Evolutionary conservation across 2,329 filamentous ascomycete species (phyloP), one percentile per base, ranked within the genome.

Genomic region (Cercospora sp.): DNA sequence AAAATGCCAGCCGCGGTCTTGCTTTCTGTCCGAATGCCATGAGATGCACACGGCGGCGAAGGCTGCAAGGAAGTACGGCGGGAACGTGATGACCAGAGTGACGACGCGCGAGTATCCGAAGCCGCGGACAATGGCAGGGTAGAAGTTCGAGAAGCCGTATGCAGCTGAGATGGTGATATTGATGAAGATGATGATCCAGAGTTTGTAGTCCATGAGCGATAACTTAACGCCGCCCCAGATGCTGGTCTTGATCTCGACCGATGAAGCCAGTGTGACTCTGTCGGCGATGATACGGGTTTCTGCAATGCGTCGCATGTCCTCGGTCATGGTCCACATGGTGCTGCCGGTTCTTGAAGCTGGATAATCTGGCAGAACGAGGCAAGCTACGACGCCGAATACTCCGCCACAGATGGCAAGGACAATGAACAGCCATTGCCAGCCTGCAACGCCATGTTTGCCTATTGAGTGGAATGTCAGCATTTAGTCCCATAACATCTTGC

Each of bases 101-200:
- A 81, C 78, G 57, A 87, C 84, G 26, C 78, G 83, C 7, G 81
- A 80, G 75, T 87, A 90, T 0, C 87, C 86, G 0, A 90, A 82
- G 0, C 86, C 89, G 53, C 86, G 82, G 1, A 90, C 85, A 49
- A 90, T 88, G 0, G 84, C 86, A 0, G 88, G 88, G 77, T 90
- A 90, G 79, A 89, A 89, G 74, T 89, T 89, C 57, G 88, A 86
- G 73, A 89, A 89, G 1, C 84, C 86, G 73, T 87, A 85, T 0
- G 82, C 82, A 1, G 86, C 77, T 16, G 87, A 70, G 34, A 81
- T 84, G n/a, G 82, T 73, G 66, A 87, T 85, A 72, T 88, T 85
- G 2, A 88, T 77, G 24, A 87, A 77, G 1, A 85, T 81, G 63
- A 88, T 87, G 1, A 87, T 69, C 69, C 86, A 87, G 0, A 87